phyloP scores from a whole-genome alignment of 176 grass and related monocot species.

The Rhipidocladum racemiflorum region DNA sequence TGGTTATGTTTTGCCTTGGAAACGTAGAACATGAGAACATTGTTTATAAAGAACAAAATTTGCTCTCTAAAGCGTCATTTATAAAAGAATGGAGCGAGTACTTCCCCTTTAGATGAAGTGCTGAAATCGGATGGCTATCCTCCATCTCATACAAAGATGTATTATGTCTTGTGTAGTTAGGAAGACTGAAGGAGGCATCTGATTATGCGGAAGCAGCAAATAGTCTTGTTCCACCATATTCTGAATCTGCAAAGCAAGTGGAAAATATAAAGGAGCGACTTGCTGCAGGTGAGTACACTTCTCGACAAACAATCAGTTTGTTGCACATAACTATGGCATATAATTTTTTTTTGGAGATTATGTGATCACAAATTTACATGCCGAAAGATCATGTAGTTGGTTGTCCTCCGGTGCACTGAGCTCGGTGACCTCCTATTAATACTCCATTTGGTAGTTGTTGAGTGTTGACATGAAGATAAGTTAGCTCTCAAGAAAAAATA shows the following conservation, averaged over 20 bases:
- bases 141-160: constrained; percentile 15
- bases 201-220: constrained; percentile 51
- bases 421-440: constrained; percentile 17
- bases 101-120: not conserved
- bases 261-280: constrained; percentile 56
- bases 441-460: constrained; percentile 8
- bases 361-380: not conserved
- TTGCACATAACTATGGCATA: not conserved
- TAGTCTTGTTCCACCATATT: constrained; percentile 55
- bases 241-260: constrained; percentile 47
- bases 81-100: not conserved
- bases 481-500: not conserved
- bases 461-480: not conserved
- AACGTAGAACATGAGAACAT: not conserved
- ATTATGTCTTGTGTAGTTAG: constrained; percentile 53
- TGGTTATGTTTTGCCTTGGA: not conserved
- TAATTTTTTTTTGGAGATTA: constrained; percentile 18
- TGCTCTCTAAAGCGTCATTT: not conserved
- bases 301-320: not conserved
- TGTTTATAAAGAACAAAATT: not conserved
- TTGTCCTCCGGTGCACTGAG: not conserved
- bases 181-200: constrained; percentile 74
- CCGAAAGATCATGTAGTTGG: not conserved
- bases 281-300: constrained; percentile 53
- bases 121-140: not conserved